Evolutionary conservation across 352 stramenopile species (phyloP), one percentile per base, ranked within the genome.

Genomic region (Thraustochytrium sp.): DNA sequence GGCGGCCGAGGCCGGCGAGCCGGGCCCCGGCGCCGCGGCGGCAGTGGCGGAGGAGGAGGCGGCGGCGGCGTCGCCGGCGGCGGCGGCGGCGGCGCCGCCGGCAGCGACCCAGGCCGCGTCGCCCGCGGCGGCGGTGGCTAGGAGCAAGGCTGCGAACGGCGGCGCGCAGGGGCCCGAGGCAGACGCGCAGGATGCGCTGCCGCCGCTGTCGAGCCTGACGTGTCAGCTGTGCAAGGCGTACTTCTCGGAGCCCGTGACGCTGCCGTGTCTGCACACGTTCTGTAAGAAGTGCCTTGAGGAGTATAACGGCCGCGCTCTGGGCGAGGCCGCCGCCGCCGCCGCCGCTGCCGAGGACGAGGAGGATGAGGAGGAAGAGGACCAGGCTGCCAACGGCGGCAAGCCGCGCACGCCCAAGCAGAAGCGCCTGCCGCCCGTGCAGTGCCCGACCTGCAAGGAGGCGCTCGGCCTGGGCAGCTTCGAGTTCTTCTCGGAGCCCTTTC

Each of bases 201-300:
- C 68, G 46, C 68, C 68, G 29, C 53, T 80, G n/a, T 46, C 31
- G 38, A 80, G 68, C 53, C 68, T 80, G 23, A 80, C 68, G 46
- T 84, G 75, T 34, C 59, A 56, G 26, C 63, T 84, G 26, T 84
- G 75, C 75, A 73, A 73, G 11, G 84, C 40, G 18, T 84, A 84
- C 61, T 84, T 84, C 34, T 48, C 75, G 11, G 61, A 84, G 23
- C 75, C 75, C 13, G 75, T 84, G 29, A 84, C 75, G 21, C 75
- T 84, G 16, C 75, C 75, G 44, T 84, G 75, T 26, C n/a, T 84
- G 55, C 75, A 84, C 36, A 68, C 75, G 16, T 84, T 76, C 72
- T 84, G 75, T 61, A 84, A 80, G 44, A 54, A 40, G 29, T 84
- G 75, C 31, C 44, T 84, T 21, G 75, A 83, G 13, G n/a, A n/a